phyloP scores from a whole-genome alignment of 371 early-diverging fungal genomes.

The Lichtheimia ornata region DNA sequence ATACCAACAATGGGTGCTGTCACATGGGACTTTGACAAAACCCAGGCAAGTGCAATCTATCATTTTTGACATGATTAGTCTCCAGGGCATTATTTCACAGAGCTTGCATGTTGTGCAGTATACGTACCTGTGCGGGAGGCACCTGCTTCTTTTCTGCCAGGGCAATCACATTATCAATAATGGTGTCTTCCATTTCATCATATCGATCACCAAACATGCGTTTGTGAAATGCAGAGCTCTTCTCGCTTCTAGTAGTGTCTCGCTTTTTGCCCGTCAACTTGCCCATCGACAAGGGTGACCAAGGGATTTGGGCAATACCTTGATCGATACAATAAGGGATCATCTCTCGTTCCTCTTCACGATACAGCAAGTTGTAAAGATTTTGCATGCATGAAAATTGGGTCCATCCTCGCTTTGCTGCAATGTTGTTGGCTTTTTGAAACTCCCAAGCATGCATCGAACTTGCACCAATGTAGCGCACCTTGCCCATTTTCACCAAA shows the following conservation, averaged over 20 bases:
- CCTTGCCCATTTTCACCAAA: slow-evolving; percentile 50
- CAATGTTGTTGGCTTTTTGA: slow-evolving; percentile 38
- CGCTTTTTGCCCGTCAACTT: slow-evolving; percentile 35
- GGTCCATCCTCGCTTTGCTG: slow-evolving; percentile 54
- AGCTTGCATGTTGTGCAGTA: not conserved
- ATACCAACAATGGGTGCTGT: slow-evolving; percentile 50
- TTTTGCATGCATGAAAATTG: slow-evolving; percentile 55
- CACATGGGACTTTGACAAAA: slow-evolving; percentile 35
- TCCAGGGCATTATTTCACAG: no score
- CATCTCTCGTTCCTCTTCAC: slow-evolving; percentile 68
- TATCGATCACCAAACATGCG: slow-evolving; percentile 6
- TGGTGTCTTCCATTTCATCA: slow-evolving; percentile 10
- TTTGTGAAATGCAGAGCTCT: slow-evolving; percentile 4
- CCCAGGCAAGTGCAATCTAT: slow-evolving; percentile 51
- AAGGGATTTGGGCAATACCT: slow-evolving; percentile 49
- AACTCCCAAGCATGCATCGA: slow-evolving; percentile 43
- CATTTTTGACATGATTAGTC: not conserved
- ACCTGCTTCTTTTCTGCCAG: slow-evolving; percentile 41
- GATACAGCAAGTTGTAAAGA: slow-evolving; percentile 54
- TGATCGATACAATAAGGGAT: slow-evolving; percentile 46
- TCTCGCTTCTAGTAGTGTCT: slow-evolving; percentile 8
- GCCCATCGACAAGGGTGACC: slow-evolving; percentile 55
- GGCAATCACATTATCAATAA: slow-evolving; percentile 40
- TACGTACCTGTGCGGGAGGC: slow-evolving; percentile 34
- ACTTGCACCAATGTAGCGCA: slow-evolving; percentile 46